Evolutionary conservation across 2,329 filamentous ascomycete genomes (phyloP), one percentile per base, ranked within the genome.

Genomic region (Ophiostoma montium): DNA sequence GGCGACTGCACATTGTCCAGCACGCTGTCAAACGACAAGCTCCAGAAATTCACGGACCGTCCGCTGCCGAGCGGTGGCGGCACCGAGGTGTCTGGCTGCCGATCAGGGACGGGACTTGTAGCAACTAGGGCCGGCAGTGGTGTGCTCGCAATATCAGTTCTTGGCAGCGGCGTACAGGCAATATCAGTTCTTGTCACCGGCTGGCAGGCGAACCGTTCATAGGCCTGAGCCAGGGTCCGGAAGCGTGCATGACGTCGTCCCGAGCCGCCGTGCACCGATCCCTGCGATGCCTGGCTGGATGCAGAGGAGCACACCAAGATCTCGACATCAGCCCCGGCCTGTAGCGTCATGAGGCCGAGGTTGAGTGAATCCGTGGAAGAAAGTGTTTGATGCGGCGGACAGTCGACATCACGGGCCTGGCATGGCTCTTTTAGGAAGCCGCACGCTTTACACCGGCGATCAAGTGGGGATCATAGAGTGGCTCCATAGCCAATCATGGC

Each of bases 251-350:
- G 75, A 5, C 15, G 36, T 13, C 36, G 12, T 13, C 15, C 13
- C 36, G 36, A 23, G n/a, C 10, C 6, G 5, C 19, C 8, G 39
- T 6, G 38, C 23, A 19, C 38, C 38, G 13, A 3, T 23, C 15
- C 23, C 23, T 12, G 39, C 39, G 58, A 55, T 19, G 65, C 62
- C 35, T 60, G 67, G 56, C 71, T 70, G 7, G 74, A 71, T 30
- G 75, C 75, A 11, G 70, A 61, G 49, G 75, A 67, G 58, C 79
- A 75, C 46, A 77, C 68, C 41, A 79, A 65, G 41, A 78, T 73
- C 61, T 79, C 74, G 38, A 78, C 73, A 61, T 79, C 75, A 47
- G 68, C 63, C 51, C 70, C 62, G n/a, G 52, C 39, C 35, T 42
- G 39, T 42, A 5, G 36, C 46, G 41, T 46, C 54, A 55, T 55